Percentiles rank a stretch among this genome's conserved stretches.
Evolutionary conservation across 139 green algal species (phyloP).

Genomic region (Chlamydomonas incerta): DNA sequence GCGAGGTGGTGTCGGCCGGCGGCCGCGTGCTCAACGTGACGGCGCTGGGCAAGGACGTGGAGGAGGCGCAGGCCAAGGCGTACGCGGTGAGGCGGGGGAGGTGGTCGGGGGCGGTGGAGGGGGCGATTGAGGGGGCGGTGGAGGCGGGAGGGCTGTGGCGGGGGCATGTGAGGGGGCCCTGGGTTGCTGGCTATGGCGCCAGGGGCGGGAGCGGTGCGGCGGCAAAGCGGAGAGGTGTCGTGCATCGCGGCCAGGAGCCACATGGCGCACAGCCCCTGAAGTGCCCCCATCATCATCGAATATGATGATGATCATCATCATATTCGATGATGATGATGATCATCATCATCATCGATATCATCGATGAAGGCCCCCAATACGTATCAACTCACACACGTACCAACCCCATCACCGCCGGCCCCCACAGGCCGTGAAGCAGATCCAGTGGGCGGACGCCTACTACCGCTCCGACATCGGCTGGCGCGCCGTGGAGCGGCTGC

Average conservation of each 20-base stretch:
- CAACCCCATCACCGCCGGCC: background rate
- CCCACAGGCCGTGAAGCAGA: conserved; percentile 77
- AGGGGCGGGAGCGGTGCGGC: too few relatives aligned
- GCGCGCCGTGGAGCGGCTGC: conserved; percentile 73
- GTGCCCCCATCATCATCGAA: too few relatives aligned
- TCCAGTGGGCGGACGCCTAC: conserved; percentile 87
- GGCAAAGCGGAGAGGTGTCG: too few relatives aligned
- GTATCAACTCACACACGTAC: background rate
- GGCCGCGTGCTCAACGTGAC: conserved; percentile 90
- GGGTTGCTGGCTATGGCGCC: background rate
- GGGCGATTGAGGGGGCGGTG: background rate
- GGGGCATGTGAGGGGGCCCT: background rate
- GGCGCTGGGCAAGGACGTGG: conserved; percentile 72
- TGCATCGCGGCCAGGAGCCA: too few relatives aligned
- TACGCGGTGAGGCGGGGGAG: conserved; percentile 69
- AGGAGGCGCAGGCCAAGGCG: conserved; percentile 79
- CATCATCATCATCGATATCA: too few relatives aligned
- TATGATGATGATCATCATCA: too few relatives aligned
- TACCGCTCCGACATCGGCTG: conserved; percentile 92
- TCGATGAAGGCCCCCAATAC: too few relatives aligned
- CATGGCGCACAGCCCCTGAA: too few relatives aligned
- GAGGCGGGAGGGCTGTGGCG: too few relatives aligned
- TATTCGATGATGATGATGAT: too few relatives aligned
- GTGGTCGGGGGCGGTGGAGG: too few relatives aligned
- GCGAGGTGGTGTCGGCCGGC: conserved; percentile 72